Base-by-base conservation (phyloP, 2,329 filamentous ascomycete genomes). In the Colletotrichum trifolii region DNA sequence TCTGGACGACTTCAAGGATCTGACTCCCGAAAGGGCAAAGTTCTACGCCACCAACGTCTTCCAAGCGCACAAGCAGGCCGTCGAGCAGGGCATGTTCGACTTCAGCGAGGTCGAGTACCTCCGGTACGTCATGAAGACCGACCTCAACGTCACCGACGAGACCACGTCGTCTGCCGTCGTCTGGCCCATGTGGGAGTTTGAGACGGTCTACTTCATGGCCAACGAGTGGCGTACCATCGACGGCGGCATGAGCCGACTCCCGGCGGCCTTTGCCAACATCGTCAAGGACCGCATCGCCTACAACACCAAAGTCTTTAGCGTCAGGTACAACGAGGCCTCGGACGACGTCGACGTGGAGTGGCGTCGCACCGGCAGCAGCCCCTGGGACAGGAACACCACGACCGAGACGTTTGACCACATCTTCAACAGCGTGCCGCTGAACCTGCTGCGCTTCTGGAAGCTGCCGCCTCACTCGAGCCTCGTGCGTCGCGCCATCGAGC, bases 121-220 rank as follows among this genome's bases (percentile, higher is more conserved):
- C 52, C 75, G 76, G 6, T 68, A 78, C 39, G 71, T 74, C 2
- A 72, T 80, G 12, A 69, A 72, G 13, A 72, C 75, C 0, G 74
- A 75, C 43, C 70, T 74, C 9, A 79, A 80, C 49, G 72, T 76
- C 9, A 79, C 78, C 0, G 78, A 79, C 15, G 72, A 75, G 45
- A 73, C 77, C 34, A 73, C 72, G 38, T 68, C 54, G 15, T 71
- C 64, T 43, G 63, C 65, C 2, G 61, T 67, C 0, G 66, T 68
- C 9, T 72, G 68, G 59, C 71, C 74, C 0, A 75, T 76, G 75
- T 72, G 73, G 73, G 72, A 74, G 62, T 73, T 72, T 17, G 71
- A 73, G 53, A 71, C 67, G 1, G 70, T 72, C 10, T 72, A 73
- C 47, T 73, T 73, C 49, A 48, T 70, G 35, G 72, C 71, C 25